These are phyloP conservation scores for Diplodia seriata DNA, from an alignment of 2,329 filamentous ascomycete species.

Conservation along the genomic window DNA sequence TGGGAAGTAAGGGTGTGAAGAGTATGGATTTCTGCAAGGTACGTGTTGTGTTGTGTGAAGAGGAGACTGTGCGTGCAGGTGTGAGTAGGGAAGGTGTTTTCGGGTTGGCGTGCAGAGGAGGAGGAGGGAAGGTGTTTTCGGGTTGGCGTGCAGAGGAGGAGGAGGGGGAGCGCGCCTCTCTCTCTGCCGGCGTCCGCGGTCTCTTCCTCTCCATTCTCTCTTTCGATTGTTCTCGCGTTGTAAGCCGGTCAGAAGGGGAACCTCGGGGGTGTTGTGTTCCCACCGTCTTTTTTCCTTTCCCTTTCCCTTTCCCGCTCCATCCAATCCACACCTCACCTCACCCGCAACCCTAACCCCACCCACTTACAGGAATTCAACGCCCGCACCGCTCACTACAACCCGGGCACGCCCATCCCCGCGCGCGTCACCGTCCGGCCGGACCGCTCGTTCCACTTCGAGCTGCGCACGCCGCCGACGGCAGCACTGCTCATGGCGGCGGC, in stretches of 20 bases:
- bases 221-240: background rate
- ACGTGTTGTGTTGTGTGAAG: slow-evolving; percentile 33
- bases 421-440: slow-evolving; percentile 92
- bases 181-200: background rate
- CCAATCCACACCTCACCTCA: too few species aligned
- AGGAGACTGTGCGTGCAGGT: background rate
- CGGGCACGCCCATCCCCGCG: slow-evolving; percentile 87
- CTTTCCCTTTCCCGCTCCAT: background rate
- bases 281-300: background rate
- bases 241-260: too few species aligned
- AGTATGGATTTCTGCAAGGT: slow-evolving; percentile 99
- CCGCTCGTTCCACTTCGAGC: slow-evolving; percentile 88
- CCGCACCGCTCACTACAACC: slow-evolving; percentile 80
- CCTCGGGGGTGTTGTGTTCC: too few species aligned
- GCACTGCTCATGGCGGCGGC: slow-evolving; percentile 87
- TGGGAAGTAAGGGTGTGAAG: slow-evolving; percentile 97
- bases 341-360: background rate
- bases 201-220: background rate
- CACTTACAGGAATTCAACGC: slow-evolving; percentile 93
- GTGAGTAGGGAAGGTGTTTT: background rate
- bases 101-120: too few species aligned
- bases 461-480: slow-evolving; percentile 93
- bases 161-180: too few species aligned
- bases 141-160: too few species aligned
- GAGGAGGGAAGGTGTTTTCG: background rate